Percentiles rank a stretch among this genome's conserved stretches.
phyloP scores from a whole-genome alignment of 495 filamentous ascomycete genomes.

The Halenospora varia region DNA sequence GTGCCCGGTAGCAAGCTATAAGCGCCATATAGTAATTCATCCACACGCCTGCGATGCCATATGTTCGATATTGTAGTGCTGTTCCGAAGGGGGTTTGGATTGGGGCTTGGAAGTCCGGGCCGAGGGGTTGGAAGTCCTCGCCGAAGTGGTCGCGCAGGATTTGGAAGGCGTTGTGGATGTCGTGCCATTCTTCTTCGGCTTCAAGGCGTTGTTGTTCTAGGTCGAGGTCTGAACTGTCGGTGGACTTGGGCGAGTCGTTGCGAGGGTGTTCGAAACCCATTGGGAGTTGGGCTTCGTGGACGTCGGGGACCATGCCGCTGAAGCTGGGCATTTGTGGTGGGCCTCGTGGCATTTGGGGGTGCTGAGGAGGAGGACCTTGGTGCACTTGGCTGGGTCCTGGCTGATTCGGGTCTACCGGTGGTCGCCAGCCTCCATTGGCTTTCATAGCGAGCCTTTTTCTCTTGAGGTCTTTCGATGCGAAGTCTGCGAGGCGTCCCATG shows the following conservation, averaged over 20 bases:
- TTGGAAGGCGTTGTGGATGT: constrained; percentile 66
- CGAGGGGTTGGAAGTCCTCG: constrained; percentile 72
- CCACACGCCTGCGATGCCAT: constrained; percentile 81
- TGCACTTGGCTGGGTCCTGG: neutral
- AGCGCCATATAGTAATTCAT: constrained; percentile 77
- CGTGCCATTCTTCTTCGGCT: constrained; percentile 76
- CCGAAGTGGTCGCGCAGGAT: constrained; percentile 63
- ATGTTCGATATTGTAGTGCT: constrained; percentile 77
- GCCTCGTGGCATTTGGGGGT: constrained; percentile 8
- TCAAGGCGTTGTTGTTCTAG: constrained; percentile 59
- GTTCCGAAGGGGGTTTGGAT: constrained; percentile 78
- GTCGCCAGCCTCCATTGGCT: constrained; percentile 25
- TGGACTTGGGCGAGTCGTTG: constrained; percentile 32
- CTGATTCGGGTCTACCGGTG: neutral
- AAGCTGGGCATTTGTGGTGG: constrained; percentile 34
- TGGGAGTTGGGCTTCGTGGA: constrained; percentile 48
- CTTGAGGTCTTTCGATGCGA: constrained; percentile 70
- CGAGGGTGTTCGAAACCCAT: constrained; percentile 47
- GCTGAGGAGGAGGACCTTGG: neutral
- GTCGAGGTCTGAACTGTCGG: constrained; percentile 41
- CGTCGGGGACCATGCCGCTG: constrained; percentile 59
- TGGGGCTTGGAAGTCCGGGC: constrained; percentile 57
- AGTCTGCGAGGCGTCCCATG: constrained; percentile 76
- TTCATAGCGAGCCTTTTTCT: constrained; percentile 65
- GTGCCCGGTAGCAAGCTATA: constrained; percentile 71